Evolutionary conservation across 495 filamentous ascomycete species (phyloP), one percentile per base, ranked within the genome.

Genomic region (Entonaema liquescens): DNA sequence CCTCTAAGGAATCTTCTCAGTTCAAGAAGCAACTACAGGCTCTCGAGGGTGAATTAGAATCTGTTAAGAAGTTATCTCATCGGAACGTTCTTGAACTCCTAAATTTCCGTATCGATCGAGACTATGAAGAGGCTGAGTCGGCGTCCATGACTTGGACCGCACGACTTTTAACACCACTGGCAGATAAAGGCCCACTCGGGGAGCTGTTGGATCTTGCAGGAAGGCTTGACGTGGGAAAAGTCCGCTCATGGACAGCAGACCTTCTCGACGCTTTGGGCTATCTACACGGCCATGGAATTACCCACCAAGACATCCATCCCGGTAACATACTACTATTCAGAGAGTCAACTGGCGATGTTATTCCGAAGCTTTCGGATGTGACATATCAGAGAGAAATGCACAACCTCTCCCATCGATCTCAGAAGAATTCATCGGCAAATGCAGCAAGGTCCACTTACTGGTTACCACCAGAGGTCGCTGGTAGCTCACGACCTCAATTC

Each of bases 251-350:
- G 92, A 93, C 92, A 47, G 90, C 93, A 52, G 91, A 95, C 70
- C 83, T 99, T n/a, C 88, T 99, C 26, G 92, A 97, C 77, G 95
- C 89, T 0, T 83, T 98, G 29, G 92, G 94, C 52, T 95, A 90
- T 76, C 87, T 95, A 59, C 95, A 98, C 76, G 88, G 88, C 58
- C 89, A 92, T 74, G 93, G 93, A 15, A 84, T 95, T 38, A 82
- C 93, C 23, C 96, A 98, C 77, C 89, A 90, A 65, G 87, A 89
- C 71, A 85, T 98, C 23, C 91, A 95, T 71, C 83, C 89, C 13
- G 83, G 87, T 19, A 95, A 94, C 71, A 83, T 97, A 42, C 85
- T 97, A 21, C 79, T 98, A 33, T 86, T 86, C 63, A 81, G 86
- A 56, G 82, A 86, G 23, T 73, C 85, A 15, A 81, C 83, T 19